Evolutionary conservation across 179 eudicot genomes (phyloP).

Genomic region (Silene noctiflora): DNA sequence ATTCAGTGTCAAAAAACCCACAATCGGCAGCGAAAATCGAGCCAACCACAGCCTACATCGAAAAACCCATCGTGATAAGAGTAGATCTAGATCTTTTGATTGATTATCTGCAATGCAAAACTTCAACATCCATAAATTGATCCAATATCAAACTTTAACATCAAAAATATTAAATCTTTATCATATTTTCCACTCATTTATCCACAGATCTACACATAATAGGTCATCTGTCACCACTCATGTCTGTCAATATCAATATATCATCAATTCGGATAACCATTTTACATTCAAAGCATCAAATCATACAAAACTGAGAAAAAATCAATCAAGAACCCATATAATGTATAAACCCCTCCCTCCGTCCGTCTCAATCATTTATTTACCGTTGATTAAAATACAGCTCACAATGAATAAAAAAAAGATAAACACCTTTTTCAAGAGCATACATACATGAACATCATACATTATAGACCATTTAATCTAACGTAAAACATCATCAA

Average conservation of each 20-base stretch:
- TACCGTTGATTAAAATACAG: too few species aligned
- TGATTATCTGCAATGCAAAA: not conserved
- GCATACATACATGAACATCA: too few species aligned
- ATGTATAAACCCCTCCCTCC: not conserved
- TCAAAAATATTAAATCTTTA: not conserved
- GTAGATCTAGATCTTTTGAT: not conserved
- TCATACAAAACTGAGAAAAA: not conserved
- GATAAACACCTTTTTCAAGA: too few species aligned
- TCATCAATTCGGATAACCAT: not conserved
- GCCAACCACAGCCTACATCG: not conserved
- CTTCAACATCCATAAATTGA: not conserved
- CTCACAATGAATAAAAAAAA: too few species aligned
- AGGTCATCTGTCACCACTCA: not conserved
- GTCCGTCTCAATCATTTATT: too few species aligned
- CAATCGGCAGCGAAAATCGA: not conserved
- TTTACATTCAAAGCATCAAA: not conserved
- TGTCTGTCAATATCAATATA: not conserved
- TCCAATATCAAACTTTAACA: not conserved
- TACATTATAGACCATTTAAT: too few species aligned
- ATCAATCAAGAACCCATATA: too few species aligned
- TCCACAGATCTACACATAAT: not conserved
- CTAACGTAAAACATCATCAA: too few species aligned
- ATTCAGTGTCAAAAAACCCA: not conserved
- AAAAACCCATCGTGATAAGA: not conserved
- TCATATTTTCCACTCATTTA: not conserved